These are phyloP conservation scores for Populus euphratica DNA, from an alignment of 345 rosid genomes.

Conservation along the genomic window DNA sequence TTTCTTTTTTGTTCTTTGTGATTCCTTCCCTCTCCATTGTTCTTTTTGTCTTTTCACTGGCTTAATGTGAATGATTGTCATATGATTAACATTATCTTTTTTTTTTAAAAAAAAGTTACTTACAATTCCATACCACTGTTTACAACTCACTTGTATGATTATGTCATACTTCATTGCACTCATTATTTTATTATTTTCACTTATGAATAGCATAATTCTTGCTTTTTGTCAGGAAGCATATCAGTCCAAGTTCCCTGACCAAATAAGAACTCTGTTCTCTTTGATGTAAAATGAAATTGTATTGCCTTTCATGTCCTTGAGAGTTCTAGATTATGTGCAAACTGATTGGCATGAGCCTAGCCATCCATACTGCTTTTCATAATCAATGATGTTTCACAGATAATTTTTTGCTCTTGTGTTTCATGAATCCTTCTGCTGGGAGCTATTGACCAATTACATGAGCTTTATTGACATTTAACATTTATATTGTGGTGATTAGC, in stretches of 20 bases:
- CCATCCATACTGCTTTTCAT: not conserved
- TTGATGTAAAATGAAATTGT: not conserved
- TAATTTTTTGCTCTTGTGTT: not conserved
- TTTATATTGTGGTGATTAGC: not conserved
- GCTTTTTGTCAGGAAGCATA: not conserved
- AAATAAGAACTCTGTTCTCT: not conserved
- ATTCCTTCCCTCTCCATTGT: not conserved
- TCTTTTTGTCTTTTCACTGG: not conserved
- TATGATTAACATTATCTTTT: not conserved
- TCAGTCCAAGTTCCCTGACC: not conserved
- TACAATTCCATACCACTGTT: not conserved
- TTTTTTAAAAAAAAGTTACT: no score
- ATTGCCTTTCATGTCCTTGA: conserved; percentile 4
- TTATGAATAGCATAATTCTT: not conserved
- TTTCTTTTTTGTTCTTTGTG: no score
- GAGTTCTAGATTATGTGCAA: not conserved
- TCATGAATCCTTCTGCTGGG: not conserved
- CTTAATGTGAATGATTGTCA: not conserved
- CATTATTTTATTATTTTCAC: not conserved
- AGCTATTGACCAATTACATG: not conserved
- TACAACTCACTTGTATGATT: not conserved
- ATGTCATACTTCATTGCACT: not conserved
- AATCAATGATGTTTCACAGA: not conserved
- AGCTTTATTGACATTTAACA: not conserved
- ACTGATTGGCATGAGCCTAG: not conserved